phyloP scores from a whole-genome alignment of 2,329 filamentous ascomycete species.

The Diaporthe sp. region DNA sequence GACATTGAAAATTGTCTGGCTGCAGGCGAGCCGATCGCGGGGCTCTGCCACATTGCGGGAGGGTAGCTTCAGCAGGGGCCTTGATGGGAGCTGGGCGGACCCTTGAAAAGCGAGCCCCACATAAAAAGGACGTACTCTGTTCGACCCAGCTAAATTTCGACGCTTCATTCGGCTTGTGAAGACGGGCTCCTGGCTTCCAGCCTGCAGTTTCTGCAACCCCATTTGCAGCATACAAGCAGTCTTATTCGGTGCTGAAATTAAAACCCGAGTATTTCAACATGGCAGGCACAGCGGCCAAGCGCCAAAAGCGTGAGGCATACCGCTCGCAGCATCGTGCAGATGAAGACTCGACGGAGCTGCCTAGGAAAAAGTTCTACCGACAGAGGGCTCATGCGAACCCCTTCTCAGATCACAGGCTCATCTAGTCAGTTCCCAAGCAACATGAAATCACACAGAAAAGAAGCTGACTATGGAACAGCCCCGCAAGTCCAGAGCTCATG shows the following conservation, averaged over 20 bases:
- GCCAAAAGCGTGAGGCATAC: constrained; percentile 74
- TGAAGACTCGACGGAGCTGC: constrained; percentile 70
- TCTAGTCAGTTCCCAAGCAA: constrained; percentile 66
- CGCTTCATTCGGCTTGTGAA: constrained; percentile 19
- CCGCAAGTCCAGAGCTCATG: constrained; percentile 83
- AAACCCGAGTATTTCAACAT: not conserved
- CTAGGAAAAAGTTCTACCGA: constrained; percentile 95
- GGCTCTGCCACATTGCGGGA: constrained; percentile 30
- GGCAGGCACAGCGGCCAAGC: constrained; percentile 53
- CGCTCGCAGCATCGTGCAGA: constrained; percentile 62
- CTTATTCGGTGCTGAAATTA: not conserved
- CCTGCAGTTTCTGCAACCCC: not conserved
- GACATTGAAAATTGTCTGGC: constrained; percentile 38
- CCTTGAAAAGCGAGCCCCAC: constrained; percentile 17
- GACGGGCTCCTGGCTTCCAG: not conserved
- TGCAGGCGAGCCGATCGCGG: constrained; percentile 42
- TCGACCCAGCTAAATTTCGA: constrained; percentile 26
- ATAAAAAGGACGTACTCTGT: not conserved
- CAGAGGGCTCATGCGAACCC: constrained; percentile 98
- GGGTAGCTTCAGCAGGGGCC: constrained; percentile 14
- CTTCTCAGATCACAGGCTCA: constrained; percentile 91
- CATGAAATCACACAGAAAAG: not conserved
- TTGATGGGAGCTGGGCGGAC: constrained; percentile 15
- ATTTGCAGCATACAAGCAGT: not conserved
- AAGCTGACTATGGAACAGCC: constrained; percentile 62